Evolutionary conservation across 2,329 filamentous ascomycete species (phyloP), one percentile per base, ranked within the genome.

Genomic region (Massarina eburnea): DNA sequence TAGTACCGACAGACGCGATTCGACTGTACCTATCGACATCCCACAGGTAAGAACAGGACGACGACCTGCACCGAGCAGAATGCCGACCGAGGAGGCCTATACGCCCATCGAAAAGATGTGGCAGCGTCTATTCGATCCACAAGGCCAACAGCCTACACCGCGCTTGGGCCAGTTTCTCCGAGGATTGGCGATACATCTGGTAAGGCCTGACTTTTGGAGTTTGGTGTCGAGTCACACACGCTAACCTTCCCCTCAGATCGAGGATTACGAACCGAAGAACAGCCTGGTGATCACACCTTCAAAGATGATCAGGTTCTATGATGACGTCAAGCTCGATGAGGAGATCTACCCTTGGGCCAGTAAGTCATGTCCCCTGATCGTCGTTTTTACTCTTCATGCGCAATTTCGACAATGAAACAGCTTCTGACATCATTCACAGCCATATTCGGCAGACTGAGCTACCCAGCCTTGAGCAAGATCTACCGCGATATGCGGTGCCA

Each of bases 221-320:
- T 17, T 17, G 4, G 21, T 18, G 4, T 12, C 9, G 8, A 4
- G 8, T 39, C 27, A 7, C n/a, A 5, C 22, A 17, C 20, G 30
- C 55, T 51, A 58, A 56, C 49, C n/a, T 24, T 10, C 44, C 1
- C 15, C 5, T 8, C 35, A 86, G 83, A 84, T 89, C 54, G 81
- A 87, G 45, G 80, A 89, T 53, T 86, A 85, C 61, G 74, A 82
- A 37, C 86, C 87, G 1, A 81, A 79, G 51, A 79, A 80, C 39
- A 85, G 80, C 26, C 73, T 92, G 14, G 87, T 94, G 33, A 78
- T 95, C 27, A 82, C 86, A 0, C 89, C 90, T 0, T 73, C 81
- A 4, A 94, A 94, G 71, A 80, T 96, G 74, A 77, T 81, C 12
- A 77, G 79, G 38, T 89, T 91, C 55, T 95, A 95, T 62, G 76